Percentiles rank a stretch among this genome's conserved stretches.
These are phyloP conservation scores for Aspergillus pseudonomiae DNA, from an alignment of 2,329 filamentous ascomycete genomes.

Conservation along the genomic window DNA sequence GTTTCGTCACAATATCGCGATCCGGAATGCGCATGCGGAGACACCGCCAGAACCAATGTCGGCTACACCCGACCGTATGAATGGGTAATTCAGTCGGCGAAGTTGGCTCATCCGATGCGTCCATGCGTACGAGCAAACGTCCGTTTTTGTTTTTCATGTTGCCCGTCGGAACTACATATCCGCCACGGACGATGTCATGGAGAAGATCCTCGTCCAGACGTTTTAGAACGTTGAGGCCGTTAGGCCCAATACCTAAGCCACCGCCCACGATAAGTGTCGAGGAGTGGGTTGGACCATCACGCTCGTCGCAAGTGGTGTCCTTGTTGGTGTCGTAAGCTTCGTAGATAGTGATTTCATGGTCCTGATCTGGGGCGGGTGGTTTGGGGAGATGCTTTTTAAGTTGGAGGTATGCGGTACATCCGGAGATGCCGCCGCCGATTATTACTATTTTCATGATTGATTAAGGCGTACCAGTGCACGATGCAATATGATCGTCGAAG, in stretches of 20 bases:
- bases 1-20: conserved; percentile 36
- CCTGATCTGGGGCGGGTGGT: conserved; percentile 7
- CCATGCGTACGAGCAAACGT: conserved; percentile 32
- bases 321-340: conserved; percentile 43
- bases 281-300: conserved; percentile 30
- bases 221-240: conserved; percentile 43
- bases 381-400: conserved; percentile 44
- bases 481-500: not conserved
- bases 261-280: conserved; percentile 42
- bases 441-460: conserved; percentile 46
- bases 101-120: conserved; percentile 12
- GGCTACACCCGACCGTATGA: conserved; percentile 40
- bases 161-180: conserved; percentile 37
- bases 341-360: conserved; percentile 42
- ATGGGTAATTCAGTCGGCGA: conserved; percentile 19
- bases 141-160: conserved; percentile 42
- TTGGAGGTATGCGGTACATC: conserved; percentile 43
- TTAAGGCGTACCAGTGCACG: not conserved
- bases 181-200: conserved; percentile 34
- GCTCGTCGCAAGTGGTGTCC: conserved; percentile 24
- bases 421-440: conserved; percentile 48
- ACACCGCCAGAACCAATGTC: conserved; percentile 43
- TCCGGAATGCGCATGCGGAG: conserved; percentile 41
- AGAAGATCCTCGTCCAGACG: conserved; percentile 41
- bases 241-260: conserved; percentile 43